These are phyloP conservation scores for Phytopythium montanum DNA, from an alignment of 352 stramenopile genomes.

Conservation along the genomic window DNA sequence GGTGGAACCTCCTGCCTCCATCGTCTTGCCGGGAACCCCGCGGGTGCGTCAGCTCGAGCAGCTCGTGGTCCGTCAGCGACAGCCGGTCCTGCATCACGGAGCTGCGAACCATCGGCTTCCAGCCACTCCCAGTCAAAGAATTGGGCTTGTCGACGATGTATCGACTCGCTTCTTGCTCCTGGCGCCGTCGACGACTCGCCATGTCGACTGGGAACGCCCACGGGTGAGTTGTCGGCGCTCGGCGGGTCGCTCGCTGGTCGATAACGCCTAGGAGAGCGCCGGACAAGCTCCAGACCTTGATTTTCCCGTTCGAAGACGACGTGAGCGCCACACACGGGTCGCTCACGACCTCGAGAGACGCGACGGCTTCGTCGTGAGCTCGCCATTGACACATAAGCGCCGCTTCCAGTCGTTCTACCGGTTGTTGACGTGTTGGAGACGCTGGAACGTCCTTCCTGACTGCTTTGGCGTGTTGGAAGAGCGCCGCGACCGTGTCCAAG, in stretches of 20 bases:
- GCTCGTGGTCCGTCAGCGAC: constrained; percentile 32
- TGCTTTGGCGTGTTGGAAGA: constrained; percentile 34
- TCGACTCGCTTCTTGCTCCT: constrained; percentile 35
- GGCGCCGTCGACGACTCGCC: constrained; percentile 22
- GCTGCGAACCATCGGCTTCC: constrained; percentile 21
- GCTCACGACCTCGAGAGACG: constrained; percentile 33
- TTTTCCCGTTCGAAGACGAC: constrained; percentile 42
- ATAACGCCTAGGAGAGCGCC: constrained; percentile 43
- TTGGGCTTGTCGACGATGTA: constrained; percentile 26
- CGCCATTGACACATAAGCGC: constrained; percentile 26
- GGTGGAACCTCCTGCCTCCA: constrained; percentile 8
- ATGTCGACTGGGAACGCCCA: constrained; percentile 67
- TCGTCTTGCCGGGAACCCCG: constrained; percentile 1
- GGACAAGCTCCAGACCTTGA: constrained; percentile 55
- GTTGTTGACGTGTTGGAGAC: not conserved
- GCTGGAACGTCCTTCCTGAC: not conserved
- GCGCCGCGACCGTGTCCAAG: constrained; percentile 43
- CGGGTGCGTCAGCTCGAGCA: constrained; percentile 11
- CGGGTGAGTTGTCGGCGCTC: constrained; percentile 31
- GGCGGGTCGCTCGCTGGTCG: constrained; percentile 64
- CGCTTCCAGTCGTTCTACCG: not conserved
- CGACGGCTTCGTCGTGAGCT: constrained; percentile 29
- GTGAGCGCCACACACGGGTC: constrained; percentile 45
- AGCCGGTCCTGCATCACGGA: constrained; percentile 50
- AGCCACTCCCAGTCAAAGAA: constrained; percentile 11